Conservation (phyloP, 805 yeast species). For the Teunomyces gatunensis region DNA sequence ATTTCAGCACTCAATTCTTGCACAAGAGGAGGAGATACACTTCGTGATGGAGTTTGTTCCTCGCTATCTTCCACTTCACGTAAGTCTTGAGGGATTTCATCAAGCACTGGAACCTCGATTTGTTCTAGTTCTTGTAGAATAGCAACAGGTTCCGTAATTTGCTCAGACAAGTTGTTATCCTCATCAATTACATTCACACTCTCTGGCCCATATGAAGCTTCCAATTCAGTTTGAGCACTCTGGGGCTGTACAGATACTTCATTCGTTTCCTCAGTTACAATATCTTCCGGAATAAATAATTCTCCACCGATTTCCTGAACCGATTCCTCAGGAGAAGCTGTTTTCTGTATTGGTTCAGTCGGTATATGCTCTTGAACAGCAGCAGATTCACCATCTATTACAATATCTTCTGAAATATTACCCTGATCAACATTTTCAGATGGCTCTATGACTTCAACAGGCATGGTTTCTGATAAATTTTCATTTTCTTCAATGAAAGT, state of each 20-base stretch:
- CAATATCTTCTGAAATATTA: neutral
- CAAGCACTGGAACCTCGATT: constrained; percentile 1
- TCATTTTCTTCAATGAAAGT: neutral
- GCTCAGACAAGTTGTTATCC: neutral
- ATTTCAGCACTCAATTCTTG: neutral
- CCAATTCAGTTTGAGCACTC: no score
- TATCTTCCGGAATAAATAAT: neutral
- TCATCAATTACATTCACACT: neutral
- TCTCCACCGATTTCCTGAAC: neutral
- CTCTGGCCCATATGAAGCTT: neutral
- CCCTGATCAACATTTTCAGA: no score
- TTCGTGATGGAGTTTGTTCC: neutral
- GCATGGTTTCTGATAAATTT: no score
- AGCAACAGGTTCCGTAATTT: neutral
- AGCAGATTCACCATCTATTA: neutral
- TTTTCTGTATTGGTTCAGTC: neutral
- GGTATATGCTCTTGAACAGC: no score
- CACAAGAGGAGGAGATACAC: neutral
- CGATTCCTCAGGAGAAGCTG: neutral
- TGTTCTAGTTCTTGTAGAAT: neutral
- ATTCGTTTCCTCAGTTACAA: neutral
- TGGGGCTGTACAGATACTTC: neutral
- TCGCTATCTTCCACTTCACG: neutral
- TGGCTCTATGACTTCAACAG: no score
- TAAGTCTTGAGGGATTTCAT: neutral